Evolutionary conservation across 257 asterid genomes (phyloP).

Genomic region (Solanum stenotomum): DNA sequence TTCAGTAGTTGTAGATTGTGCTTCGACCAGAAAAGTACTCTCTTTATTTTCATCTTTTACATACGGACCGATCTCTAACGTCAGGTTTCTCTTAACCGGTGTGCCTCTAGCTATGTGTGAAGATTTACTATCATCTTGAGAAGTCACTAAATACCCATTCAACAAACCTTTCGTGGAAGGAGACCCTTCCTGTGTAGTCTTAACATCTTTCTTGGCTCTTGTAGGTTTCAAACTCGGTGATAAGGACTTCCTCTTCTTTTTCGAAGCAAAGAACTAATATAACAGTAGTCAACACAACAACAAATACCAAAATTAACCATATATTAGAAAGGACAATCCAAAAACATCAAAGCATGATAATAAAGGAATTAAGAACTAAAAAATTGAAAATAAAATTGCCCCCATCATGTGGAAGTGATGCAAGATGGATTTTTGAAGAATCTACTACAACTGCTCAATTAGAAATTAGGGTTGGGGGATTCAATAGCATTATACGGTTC

Average conservation of each 20-base stretch:
- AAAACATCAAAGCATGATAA: background rate
- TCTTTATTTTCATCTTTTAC: slow-evolving; percentile 24
- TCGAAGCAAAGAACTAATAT: slow-evolving; percentile 66
- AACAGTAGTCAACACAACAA: slow-evolving; percentile 3
- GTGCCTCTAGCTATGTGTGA: slow-evolving; percentile 13
- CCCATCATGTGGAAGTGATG: background rate
- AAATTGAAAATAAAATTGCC: background rate
- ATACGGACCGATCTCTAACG: slow-evolving; percentile 31
- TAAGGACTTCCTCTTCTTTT: slow-evolving; percentile 66
- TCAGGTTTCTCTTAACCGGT: slow-evolving; percentile 50
- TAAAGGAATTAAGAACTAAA: background rate
- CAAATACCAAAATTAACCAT: background rate
- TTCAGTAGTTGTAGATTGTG: slow-evolving; percentile 15
- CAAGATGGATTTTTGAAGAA: background rate
- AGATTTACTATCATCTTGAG: slow-evolving; percentile 36
- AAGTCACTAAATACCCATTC: slow-evolving; percentile 36
- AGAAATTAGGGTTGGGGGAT: background rate
- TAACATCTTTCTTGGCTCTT: slow-evolving; percentile 49
- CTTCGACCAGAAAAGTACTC: background rate
- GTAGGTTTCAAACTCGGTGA: slow-evolving; percentile 57
- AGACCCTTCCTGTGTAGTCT: slow-evolving; percentile 40
- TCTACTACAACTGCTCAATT: background rate
- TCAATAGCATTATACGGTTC: background rate
- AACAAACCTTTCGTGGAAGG: slow-evolving; percentile 66
- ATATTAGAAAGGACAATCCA: background rate